Percentiles rank a stretch among this genome's conserved stretches.
These are phyloP conservation scores for Hymenoscyphus occultus DNA, from an alignment of 2,329 filamentous ascomycete genomes.

Conservation along the genomic window DNA sequence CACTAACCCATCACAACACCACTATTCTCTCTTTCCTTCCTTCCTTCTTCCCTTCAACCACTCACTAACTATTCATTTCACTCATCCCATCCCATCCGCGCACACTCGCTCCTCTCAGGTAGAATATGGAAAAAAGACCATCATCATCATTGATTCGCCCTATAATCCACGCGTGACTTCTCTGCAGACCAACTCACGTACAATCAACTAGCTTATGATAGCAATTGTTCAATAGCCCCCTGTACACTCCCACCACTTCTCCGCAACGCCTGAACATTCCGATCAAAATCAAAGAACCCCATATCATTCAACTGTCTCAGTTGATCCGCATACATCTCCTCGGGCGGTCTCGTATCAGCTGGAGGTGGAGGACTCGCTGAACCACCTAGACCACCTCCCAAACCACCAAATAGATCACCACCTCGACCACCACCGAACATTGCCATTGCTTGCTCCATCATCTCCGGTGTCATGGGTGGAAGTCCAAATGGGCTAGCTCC, in stretches of 20 bases:
- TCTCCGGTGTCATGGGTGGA: constrained; percentile 52
- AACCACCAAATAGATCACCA: constrained; percentile 36
- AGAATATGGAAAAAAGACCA: too few species aligned
- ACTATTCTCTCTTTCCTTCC: too few species aligned
- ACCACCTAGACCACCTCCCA: constrained; percentile 14
- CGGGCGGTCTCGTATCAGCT: constrained; percentile 80
- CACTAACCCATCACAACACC: too few species aligned
- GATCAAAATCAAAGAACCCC: constrained; percentile 96
- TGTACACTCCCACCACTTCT: constrained; percentile 91
- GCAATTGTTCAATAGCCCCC: constrained; percentile 77
- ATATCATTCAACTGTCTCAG: constrained; percentile 94
- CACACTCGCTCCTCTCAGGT: too few species aligned
- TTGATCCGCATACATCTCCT: constrained; percentile 89
- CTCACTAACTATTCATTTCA: too few species aligned
- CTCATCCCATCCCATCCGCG: too few species aligned
- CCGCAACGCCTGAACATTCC: constrained; percentile 83
- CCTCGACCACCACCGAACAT: constrained; percentile 30
- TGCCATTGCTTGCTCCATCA: constrained; percentile 53
- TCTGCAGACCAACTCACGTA: background rate
- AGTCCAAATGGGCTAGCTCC: constrained; percentile 43
- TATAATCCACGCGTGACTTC: too few species aligned
- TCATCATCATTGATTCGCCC: too few species aligned
- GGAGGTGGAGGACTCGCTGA: constrained; percentile 50
- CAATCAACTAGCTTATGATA: constrained; percentile 33
- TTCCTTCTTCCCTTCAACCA: too few species aligned